Base-by-base conservation (phyloP, 805 yeast species). In the Wickerhamomyces xylosicus region DNA sequence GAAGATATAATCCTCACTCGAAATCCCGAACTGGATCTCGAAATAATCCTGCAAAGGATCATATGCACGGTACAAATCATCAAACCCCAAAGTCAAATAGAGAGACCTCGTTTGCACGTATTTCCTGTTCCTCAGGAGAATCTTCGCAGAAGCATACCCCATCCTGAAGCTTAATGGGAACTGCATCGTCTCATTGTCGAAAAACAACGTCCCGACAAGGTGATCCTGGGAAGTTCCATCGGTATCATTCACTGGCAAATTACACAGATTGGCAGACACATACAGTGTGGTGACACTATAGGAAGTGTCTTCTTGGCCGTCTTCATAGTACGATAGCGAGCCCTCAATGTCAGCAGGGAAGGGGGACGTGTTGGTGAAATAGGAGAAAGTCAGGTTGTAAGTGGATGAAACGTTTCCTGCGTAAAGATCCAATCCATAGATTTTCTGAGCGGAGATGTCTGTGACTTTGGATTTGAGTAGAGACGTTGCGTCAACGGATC, bases 111-210 rank as follows among this genome's bases (percentile, higher is more conserved):
- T 16, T 10, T 15, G 19, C 11, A 17, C 19, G 19, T 16, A 31
- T 8, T 31, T 31, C 11, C 8, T 16, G 15, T 15, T 31, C 19
- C 13, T 31, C 5, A 31, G 17, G 5, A 17, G 17, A 7, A 31
- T 17, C 9, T 15, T 31, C 4, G 17, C 19, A 15, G 19, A 16
- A 15, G 33, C 33, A 31, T 31, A 31, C 9, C 33, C 33, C 13
- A n/a, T 31, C 11, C 15, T 5, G 13, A 31, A 31, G 5, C 10
- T 36, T 11, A 35, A 34, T 3, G 32, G 19, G 19, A 31, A 34
- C 15, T 32, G 15, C 7, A 37, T 21, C 8, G 33, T 31, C 15
- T 31, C 33, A n/a, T 25, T 25, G 51, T 33, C 15, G 73, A 82
- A 31, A 10, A 16, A 16, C 33, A 31, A 31, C 18, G 19, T 6